Evolutionary conservation across 441 rosid species (phyloP), one percentile per base, ranked within the genome.

Genomic region (Adansonia gregorii): DNA sequence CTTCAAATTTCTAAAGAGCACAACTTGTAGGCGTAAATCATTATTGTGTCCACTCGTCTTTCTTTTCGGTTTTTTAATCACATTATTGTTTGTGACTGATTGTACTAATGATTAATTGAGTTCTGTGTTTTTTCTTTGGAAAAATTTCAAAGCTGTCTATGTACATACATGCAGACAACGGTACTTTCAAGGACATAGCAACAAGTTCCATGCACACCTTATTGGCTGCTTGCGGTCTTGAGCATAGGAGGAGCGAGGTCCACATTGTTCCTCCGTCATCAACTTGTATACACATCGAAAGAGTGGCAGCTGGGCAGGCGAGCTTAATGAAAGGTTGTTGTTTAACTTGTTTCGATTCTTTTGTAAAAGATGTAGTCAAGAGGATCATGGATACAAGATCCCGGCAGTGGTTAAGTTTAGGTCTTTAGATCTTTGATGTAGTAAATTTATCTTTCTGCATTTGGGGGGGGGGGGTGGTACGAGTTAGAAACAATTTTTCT

Each of bases 271-370:
- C 90, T 12, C 86, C 86, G 3, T 88, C 93, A 54, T 81, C 84
- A 4, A 81, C 63, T 43, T 94, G 99, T 85, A 55, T 78, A 67
- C 99, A 97, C 52, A 31, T 73, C 2, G 91, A 83, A 75, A 86
- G 83, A 82, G 65, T 83, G 82, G 82, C 80, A 46, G 76, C 85
- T 6, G 94, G 95, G 67, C 88, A 89, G 83, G 78, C 76, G 7
- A 92, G 98, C 83, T 77, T 90, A 81, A 84, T 96, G 93, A 90
- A 86, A 92, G 94, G 93, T 76, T 86, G 87, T 80, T 97, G 99
- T 87, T 86, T 87, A 17, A 72, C 90, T 74, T 97, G 99, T 83
- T 94, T 97, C 48, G 98, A 97, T 85, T 87, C 93, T 55, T 91
- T 88, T 82, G 93, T 84, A 79, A 88, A 90, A 82, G 94, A 90